Conservation (phyloP, 306 rosid genomes). For the Vigna reflexopilosa region DNA sequence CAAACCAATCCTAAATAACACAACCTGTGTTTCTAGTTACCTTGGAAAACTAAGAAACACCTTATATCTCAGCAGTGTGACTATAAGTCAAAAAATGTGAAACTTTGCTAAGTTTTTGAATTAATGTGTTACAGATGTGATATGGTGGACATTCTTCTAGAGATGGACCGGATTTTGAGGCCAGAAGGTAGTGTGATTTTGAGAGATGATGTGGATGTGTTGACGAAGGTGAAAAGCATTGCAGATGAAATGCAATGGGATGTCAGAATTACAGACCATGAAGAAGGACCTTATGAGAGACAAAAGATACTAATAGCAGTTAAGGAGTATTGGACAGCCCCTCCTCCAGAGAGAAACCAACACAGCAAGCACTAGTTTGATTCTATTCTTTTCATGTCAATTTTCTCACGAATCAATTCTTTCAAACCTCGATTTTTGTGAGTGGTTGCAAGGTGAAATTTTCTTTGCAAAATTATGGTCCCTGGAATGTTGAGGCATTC, state of each 20-base stretch:
- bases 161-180: conserved; percentile 88
- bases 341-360: conserved; percentile 44
- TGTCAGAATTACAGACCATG: conserved; percentile 75
- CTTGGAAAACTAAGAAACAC: not conserved
- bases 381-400: conserved; percentile 37
- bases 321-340: conserved; percentile 83
- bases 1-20: conserved; percentile 16
- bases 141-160: conserved; percentile 73
- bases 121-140: conserved; percentile 66
- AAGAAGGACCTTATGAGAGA: conserved; percentile 69
- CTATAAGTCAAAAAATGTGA: conserved; percentile 13
- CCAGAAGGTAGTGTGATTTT: conserved; percentile 77
- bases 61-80: not conserved
- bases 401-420: conserved; percentile 46
- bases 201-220: conserved; percentile 81
- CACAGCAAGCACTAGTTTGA: conserved; percentile 37
- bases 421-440: conserved; percentile 23
- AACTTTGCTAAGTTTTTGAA: not conserved
- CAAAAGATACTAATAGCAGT: conserved; percentile 73
- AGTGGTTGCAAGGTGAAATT: conserved; percentile 18
- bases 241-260: conserved; percentile 75
- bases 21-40: not conserved
- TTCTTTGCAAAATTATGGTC: conserved; percentile 7
- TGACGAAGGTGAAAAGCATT: conserved; percentile 66
- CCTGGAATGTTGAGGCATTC: conserved; percentile 12